A percentile compares a stretch with the other conserved stretches of the same genome.
Conservation (phyloP, 345 rosid genomes). For the Eutrema japonicum region DNA sequence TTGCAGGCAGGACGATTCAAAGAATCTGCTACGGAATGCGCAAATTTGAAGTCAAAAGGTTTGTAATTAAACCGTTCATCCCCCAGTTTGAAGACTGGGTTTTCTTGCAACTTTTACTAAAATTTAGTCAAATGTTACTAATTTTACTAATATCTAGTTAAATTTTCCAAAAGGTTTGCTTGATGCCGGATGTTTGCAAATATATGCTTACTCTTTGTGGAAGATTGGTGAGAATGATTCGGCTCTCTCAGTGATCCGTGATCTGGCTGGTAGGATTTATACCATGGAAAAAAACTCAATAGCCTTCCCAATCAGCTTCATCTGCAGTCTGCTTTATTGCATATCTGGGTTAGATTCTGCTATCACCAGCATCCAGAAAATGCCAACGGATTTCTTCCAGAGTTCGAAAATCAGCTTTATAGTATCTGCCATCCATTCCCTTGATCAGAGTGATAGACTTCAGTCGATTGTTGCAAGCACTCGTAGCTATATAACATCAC, state of each 20-base stretch:
- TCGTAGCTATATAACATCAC: conserved; percentile 54
- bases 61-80: conserved; percentile 6
- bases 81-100: neutral
- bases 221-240: conserved; percentile 68
- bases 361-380: conserved; percentile 68
- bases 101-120: conserved; percentile 6
- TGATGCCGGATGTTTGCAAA: conserved; percentile 70
- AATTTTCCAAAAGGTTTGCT: conserved; percentile 61
- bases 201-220: conserved; percentile 88
- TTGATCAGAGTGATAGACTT: conserved; percentile 71
- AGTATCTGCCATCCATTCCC: conserved; percentile 74
- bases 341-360: conserved; percentile 78
- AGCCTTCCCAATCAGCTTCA: conserved; percentile 72
- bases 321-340: conserved; percentile 74
- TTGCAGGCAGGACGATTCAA: conserved; percentile 40
- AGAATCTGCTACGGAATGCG: conserved; percentile 77
- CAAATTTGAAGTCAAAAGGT: conserved; percentile 71
- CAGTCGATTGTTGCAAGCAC: conserved; percentile 63
- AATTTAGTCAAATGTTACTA: neutral
- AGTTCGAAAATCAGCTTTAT: conserved; percentile 72
- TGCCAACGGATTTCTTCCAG: conserved; percentile 70
- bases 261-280: conserved; percentile 62
- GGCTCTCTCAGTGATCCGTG: conserved; percentile 64
- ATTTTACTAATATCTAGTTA: neutral
- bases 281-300: conserved; percentile 61